phyloP scores from a whole-genome alignment of 1,284 basidiomycete species.

The Heterobasidion parviporum region DNA sequence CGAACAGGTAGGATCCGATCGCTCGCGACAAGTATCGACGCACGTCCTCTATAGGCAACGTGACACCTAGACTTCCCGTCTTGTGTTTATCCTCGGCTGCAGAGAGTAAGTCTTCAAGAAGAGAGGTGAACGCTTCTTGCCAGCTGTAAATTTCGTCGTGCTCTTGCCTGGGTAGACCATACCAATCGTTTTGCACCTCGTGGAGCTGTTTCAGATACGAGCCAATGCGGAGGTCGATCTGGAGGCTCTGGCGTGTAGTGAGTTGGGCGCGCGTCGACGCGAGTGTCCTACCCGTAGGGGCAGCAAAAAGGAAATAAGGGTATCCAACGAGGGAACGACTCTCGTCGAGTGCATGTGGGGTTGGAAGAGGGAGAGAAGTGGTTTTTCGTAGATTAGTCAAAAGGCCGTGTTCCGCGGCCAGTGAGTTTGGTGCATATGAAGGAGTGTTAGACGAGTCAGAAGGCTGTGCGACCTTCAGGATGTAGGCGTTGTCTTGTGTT shows the following conservation, averaged over 20 bases:
- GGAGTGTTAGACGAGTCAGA: not conserved
- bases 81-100: slow-evolving; percentile 16
- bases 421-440: slow-evolving; percentile 17
- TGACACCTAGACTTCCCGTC: slow-evolving; percentile 16
- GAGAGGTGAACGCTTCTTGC: slow-evolving; percentile 60
- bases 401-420: slow-evolving; percentile 19
- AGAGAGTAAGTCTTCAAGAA: slow-evolving; percentile 48
- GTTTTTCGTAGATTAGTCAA: slow-evolving; percentile 14
- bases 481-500: not conserved
- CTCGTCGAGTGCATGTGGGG: slow-evolving; percentile 12
- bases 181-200: slow-evolving; percentile 63
- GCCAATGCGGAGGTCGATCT: slow-evolving; percentile 53
- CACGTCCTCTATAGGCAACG: slow-evolving; percentile 24
- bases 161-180: slow-evolving; percentile 39
- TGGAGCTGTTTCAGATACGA: slow-evolving; percentile 53
- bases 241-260: slow-evolving; percentile 29
- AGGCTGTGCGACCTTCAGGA: slow-evolving; percentile 16
- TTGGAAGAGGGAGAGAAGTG: slow-evolving; percentile 15
- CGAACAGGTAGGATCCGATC: slow-evolving; percentile 65
- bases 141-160: slow-evolving; percentile 46
- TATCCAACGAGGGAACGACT: slow-evolving; percentile 15
- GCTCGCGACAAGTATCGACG: slow-evolving; percentile 50
- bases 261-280: slow-evolving; percentile 30
- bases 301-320: slow-evolving; percentile 20
- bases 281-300: slow-evolving; percentile 21